Percentiles rank a stretch among this genome's conserved stretches.
These are phyloP conservation scores for Schwanniomyces sp. DNA, from an alignment of 805 yeast species.

Conservation along the genomic window DNA sequence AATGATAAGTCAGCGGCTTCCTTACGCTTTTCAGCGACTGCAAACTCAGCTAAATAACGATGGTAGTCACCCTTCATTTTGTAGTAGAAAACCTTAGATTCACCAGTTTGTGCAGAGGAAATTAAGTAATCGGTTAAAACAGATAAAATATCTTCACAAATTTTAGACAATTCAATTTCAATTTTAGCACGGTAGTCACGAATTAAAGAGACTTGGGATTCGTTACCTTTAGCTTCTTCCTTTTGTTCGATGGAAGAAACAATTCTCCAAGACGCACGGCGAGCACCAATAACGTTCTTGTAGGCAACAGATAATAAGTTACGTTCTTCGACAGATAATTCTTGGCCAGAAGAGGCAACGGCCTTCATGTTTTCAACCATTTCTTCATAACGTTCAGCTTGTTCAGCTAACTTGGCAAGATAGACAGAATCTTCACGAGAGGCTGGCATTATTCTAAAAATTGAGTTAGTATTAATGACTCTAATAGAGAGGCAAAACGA, in stretches of 20 bases:
- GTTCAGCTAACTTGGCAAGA: conserved; percentile 97
- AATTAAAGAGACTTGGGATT: conserved; percentile 83
- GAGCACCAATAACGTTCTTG: conserved; percentile 97
- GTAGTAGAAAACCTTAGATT: conserved; percentile 96
- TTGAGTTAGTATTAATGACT: conserved; percentile 6
- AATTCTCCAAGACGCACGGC: conserved; percentile 99
- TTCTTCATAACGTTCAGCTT: conserved; percentile 99
- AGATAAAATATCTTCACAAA: conserved; percentile 89
- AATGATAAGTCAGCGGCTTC: conserved; percentile 89
- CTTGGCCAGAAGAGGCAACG: conserved; percentile 95
- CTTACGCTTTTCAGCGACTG: conserved; percentile 86
- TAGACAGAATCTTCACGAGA: conserved; percentile 98
- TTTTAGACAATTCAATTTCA: conserved; percentile 87
- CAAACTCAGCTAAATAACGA: conserved; percentile 98
- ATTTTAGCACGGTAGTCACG: conserved; percentile 94
- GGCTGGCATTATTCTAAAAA: conserved; percentile 53
- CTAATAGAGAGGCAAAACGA: neutral
- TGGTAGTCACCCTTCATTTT: conserved; percentile 99
- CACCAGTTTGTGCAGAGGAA: conserved; percentile 94
- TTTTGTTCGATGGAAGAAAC: conserved; percentile 97
- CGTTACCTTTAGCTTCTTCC: conserved; percentile 96
- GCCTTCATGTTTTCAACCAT: conserved; percentile 98
- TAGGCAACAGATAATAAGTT: conserved; percentile 95
- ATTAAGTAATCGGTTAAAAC: conserved; percentile 89
- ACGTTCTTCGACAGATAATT: conserved; percentile 96